Base-by-base conservation (phyloP, 257 asterid genomes). In the Galeopsis tetrahit region DNA sequence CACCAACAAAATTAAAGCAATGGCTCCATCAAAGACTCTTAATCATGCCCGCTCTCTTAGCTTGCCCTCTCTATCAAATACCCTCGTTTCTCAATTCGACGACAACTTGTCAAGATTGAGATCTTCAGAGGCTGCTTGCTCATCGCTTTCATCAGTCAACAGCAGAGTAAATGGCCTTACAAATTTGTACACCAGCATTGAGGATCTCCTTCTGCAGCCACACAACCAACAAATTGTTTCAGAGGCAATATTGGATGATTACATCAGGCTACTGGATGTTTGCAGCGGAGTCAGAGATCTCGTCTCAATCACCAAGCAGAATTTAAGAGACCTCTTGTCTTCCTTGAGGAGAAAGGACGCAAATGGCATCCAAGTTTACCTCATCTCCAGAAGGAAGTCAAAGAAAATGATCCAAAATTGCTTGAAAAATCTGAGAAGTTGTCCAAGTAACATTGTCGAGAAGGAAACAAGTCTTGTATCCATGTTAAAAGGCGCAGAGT, bases 11-110 rank as follows among this genome's bases (percentile, higher is more conserved):
- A 38, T 38, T 21, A 21, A 21, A 21, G 4, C 49, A 76, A 82
- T 82, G 86, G 82, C 83, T 68, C 53, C 62, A 68, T 68, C 81
- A 5, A 82, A 79, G 68, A 33, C 79, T 75, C 71, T 40, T 34
- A 76, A 70, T 14, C 84, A 82, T 58, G 77, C 80, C 70, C 85
- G 79, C 52, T 82, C 86, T 69, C 65, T 82, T 36, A 84, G 87
- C 75, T 80, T 85, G 14, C 87, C 86, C 42, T 72, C 83, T 31
- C 32, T 14, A 44, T 72, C 76, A 61, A 78, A 75, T 40, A 82
- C 85, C 10, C 33, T 62, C 42, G 17, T 80, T 56, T 79, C 75
- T 49, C 77, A 71, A 9, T 64, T 84, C 4, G 80, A 80, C 13
- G 75, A 82, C 1, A 62, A 10, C 64, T 32, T 77, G 46, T 72